Base-by-base conservation (phyloP, 1,284 basidiomycete species). In the Quambalaria eucalypti region DNA sequence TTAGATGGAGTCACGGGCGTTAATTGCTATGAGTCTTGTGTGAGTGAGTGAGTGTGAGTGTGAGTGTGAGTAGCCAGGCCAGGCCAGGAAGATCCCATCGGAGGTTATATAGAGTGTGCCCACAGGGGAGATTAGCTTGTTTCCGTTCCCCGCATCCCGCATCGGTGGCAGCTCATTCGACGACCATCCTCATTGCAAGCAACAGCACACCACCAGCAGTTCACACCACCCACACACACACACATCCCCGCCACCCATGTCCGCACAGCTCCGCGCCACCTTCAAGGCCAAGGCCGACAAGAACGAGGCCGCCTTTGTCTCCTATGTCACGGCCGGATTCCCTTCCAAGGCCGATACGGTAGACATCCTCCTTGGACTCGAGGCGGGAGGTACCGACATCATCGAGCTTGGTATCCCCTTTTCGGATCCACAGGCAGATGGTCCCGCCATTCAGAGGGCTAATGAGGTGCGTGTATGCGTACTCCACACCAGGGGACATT, bases 321-420 rank as follows among this genome's bases (percentile, higher is more conserved):
- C 69, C 31, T 75, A 73, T 55, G 60, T 73, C 52, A 73, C 71
- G 29, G 73, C 71, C 23, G 74, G 74, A 14, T 74, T 63, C 56
- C 74, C 74, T 10, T 52, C 63, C 42, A 68, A 67, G 48, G 48
- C 65, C 4, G 85, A 87, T 59, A 96, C 93, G 0, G 88, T 95
- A 14, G 84, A 88, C 2, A 81, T 93, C 54, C 78, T 97, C 79
- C 83, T 97, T 36, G 87, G 87, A 21, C 87, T 98, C 82, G 86
- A 97, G 77, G 82, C 83, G 46, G 93, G 92, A 48, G 95, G 93
- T 23, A 84, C 89, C 47, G 91, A 97, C 76, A 84, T 97, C 64
- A 93, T 98, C 64, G 93, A 98, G 78, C 82, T 98, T 30, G 95
- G 95, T 26, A 83, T 97, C 33, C 93, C 73, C 44, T 97, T 96